Base-by-base conservation (phyloP, 140 eudicot genomes). In the Erigeron philadelphicus region DNA sequence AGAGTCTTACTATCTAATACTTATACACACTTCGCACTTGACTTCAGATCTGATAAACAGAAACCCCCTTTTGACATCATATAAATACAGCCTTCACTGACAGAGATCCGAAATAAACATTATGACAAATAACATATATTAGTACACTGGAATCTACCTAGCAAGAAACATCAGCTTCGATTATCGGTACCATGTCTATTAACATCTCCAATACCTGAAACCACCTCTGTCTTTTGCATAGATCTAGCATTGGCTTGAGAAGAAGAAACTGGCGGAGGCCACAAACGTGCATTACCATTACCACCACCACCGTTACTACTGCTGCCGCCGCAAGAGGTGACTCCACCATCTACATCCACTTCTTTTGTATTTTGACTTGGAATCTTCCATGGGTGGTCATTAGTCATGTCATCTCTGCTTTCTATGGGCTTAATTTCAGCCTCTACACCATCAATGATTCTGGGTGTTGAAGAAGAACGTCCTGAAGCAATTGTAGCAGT, bases 401-500 rank as follows among this genome's bases (percentile, higher is more conserved):
- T 55, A 43, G 38, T 70, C 40, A 43, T 7, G 38, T 18, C 64
- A 21, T 77, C 82, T 79, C 82, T 87, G 58, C 76, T 76, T 19
- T 89, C 88, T 42, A 63, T 48, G 35, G 61, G 75, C 74, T 79
- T 82, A 11, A 18, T 60, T 64, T 83, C 95, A 9, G 82, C 11
- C 16, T 75, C 83, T 61, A 84, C 81, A 4, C 75, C 80, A 57
- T 79, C 66, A 48, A 83, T 92, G 64, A 23, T 72, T 81, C 92
- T 86, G 61, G 91, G 83, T 9, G 83, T 76, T 52, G 81, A 72
- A 19, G 81, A 68, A 43, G 93, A 78, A 44, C 95, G 95, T 4
- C 96, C 93, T 0, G 96, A 72, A 59, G 96, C 67, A 46, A 93
- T 84, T 65, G 94, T 81, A 9, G 98, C 96, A 3, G 95, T 84